Evolutionary conservation across 139 green algal species (phyloP).

Genomic region (Closterium sp.): DNA sequence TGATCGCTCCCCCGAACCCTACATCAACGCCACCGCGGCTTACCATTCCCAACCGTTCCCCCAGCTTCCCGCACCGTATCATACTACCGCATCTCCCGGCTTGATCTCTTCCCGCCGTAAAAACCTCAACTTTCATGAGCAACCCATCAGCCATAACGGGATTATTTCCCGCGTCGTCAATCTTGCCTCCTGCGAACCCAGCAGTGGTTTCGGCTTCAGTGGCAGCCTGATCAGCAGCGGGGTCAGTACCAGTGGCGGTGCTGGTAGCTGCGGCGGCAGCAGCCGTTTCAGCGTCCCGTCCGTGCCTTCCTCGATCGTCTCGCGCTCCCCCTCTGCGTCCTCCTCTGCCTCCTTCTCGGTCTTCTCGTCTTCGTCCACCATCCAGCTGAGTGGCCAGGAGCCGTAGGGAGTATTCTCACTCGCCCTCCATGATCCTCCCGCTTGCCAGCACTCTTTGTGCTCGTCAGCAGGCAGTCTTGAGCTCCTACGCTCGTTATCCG

Average conservation of each 20-base stretch:
- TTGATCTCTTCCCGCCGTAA: neutral
- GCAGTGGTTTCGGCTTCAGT: too few species aligned
- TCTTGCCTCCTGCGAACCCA: too few species aligned
- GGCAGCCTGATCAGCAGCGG: too few species aligned
- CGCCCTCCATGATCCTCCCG: neutral
- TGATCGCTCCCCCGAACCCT: neutral
- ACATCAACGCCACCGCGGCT: neutral
- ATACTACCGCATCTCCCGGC: neutral
- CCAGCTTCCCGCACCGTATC: neutral
- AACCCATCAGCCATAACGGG: neutral
- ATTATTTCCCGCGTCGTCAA: too few species aligned
- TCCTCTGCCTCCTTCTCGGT: neutral
- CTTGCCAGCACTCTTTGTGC: neutral
- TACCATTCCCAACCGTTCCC: neutral
- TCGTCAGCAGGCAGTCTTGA: neutral
- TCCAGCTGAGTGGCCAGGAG: neutral
- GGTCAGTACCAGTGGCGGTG: too few species aligned
- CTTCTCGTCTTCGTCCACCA: neutral
- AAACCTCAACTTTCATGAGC: neutral
- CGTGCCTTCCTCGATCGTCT: neutral
- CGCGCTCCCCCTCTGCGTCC: too few species aligned
- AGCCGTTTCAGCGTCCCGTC: neutral
- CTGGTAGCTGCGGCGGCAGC: neutral
- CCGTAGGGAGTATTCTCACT: neutral
- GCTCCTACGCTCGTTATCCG: neutral